Percentiles rank a stretch among this genome's conserved stretches.
Conservation (phyloP, 257 asterid species). For the Ocimum tenuiflorum region DNA sequence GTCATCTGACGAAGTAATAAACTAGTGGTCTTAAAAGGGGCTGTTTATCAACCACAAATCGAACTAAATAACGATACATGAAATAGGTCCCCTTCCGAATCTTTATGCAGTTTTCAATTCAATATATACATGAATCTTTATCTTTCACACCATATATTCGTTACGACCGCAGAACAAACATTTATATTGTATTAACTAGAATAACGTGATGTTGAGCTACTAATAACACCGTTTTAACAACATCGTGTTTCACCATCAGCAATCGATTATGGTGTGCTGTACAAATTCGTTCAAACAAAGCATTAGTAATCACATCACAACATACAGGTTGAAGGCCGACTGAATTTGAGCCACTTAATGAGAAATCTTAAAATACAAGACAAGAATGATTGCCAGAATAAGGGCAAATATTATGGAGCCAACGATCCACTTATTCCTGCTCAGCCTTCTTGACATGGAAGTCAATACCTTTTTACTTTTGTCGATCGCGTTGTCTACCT, state of each 20-base stretch:
- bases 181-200: not conserved
- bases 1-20: no score
- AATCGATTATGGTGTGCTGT: slow-evolving; percentile 27
- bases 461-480: slow-evolving; percentile 77
- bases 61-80: no score
- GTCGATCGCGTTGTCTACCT: slow-evolving; percentile 87
- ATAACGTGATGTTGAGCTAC: not conserved
- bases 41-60: no score
- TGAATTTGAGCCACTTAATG: slow-evolving; percentile 32
- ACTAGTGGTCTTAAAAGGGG: no score
- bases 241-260: slow-evolving; percentile 12
- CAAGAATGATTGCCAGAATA: slow-evolving; percentile 57
- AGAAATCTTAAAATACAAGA: slow-evolving; percentile 63
- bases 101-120: no score
- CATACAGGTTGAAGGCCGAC: slow-evolving; percentile 7
- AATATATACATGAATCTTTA: no score
- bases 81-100: no score
- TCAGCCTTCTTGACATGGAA: slow-evolving; percentile 78
- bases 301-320: slow-evolving; percentile 10
- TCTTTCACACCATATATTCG: no score
- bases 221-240: not conserved
- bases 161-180: not conserved
- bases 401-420: slow-evolving; percentile 72
- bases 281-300: slow-evolving; percentile 20
- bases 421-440: slow-evolving; percentile 77